Evolutionary conservation across 805 yeast genomes (phyloP).

Genomic region (Nakazawaea sp.): DNA sequence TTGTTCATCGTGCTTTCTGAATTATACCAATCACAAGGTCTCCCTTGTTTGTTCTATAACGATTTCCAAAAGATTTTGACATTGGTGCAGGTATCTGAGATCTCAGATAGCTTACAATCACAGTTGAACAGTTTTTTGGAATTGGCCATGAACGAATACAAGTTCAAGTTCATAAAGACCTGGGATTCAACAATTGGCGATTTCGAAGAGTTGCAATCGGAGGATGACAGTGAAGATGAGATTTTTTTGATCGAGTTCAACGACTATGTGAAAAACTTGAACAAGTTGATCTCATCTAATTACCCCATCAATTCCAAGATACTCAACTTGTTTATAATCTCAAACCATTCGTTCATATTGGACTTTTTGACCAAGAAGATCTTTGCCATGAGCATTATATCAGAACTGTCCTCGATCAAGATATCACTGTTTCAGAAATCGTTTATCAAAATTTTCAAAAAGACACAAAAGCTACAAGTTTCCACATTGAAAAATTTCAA

Average conservation of each 20-base stretch:
- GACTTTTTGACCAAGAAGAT: slow-evolving; percentile 6
- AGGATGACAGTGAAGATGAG: slow-evolving; percentile 2
- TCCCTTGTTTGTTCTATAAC: slow-evolving; percentile 22
- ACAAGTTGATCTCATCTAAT: not conserved
- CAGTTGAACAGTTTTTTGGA: slow-evolving; percentile 7
- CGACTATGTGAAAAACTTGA: slow-evolving; percentile 2
- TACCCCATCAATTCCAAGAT: slow-evolving; percentile 1
- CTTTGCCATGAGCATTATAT: slow-evolving; percentile 3
- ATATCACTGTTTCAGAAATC: slow-evolving; percentile 4
- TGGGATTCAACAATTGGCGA: slow-evolving; percentile 5
- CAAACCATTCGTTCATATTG: slow-evolving; percentile 2
- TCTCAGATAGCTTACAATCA: slow-evolving; percentile 1
- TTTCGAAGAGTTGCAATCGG: slow-evolving; percentile 1
- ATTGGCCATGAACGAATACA: slow-evolving; percentile 4
- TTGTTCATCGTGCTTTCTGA: slow-evolving; percentile 18
- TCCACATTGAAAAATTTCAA: slow-evolving; percentile 18
- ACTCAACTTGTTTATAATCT: not conserved
- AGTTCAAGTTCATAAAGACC: slow-evolving; percentile 6
- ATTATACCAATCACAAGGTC: slow-evolving; percentile 15
- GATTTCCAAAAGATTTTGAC: slow-evolving; percentile 22
- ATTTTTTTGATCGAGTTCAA: slow-evolving; percentile 3
- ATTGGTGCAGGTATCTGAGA: slow-evolving; percentile 10
- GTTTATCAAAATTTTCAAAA: slow-evolving; percentile 1
- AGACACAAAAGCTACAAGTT: not conserved
- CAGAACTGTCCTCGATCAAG: slow-evolving; percentile 3